A percentile compares a stretch with the other conserved stretches of the same genome.
Evolutionary conservation across 257 asterid genomes (phyloP).

Genomic region (Ligustrum vulgare): DNA sequence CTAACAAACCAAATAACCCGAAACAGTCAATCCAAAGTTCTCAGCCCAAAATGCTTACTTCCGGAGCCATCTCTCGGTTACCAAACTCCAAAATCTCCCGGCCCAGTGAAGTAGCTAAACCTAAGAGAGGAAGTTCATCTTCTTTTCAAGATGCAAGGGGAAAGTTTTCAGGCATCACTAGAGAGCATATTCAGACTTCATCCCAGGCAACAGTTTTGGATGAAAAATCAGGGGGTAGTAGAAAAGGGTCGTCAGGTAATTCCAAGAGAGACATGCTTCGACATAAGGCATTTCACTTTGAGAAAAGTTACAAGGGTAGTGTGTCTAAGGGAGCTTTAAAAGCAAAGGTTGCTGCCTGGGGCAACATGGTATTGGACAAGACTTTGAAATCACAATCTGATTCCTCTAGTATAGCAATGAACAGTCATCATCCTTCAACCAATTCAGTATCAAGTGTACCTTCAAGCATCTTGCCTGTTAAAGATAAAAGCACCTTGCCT

Average conservation of each 20-base stretch:
- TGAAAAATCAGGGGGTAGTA: slow-evolving; percentile 42
- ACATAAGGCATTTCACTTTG: slow-evolving; percentile 59
- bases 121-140: slow-evolving; percentile 30
- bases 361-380: slow-evolving; percentile 64
- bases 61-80: slow-evolving; percentile 25
- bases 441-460: slow-evolving; percentile 19
- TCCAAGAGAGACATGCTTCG: slow-evolving; percentile 60
- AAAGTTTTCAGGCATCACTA: slow-evolving; percentile 28
- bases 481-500: slow-evolving; percentile 3
- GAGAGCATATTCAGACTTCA: slow-evolving; percentile 27
- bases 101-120: slow-evolving; percentile 22
- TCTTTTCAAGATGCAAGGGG: slow-evolving; percentile 40
- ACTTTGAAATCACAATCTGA: slow-evolving; percentile 42
- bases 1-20: slow-evolving; percentile 22
- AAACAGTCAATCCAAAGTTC: slow-evolving; percentile 28
- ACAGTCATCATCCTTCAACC: slow-evolving; percentile 30
- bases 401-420: slow-evolving; percentile 39
- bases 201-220: slow-evolving; percentile 31
- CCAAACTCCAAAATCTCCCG: slow-evolving; percentile 20
- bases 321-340: slow-evolving; percentile 60
- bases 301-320: slow-evolving; percentile 59
- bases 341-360: slow-evolving; percentile 68
- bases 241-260: slow-evolving; percentile 40
- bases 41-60: slow-evolving; percentile 22
- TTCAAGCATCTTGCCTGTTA: slow-evolving; percentile 19